Base-by-base conservation (phyloP, 2,329 filamentous ascomycete species). In the Remersonia thermophila region DNA sequence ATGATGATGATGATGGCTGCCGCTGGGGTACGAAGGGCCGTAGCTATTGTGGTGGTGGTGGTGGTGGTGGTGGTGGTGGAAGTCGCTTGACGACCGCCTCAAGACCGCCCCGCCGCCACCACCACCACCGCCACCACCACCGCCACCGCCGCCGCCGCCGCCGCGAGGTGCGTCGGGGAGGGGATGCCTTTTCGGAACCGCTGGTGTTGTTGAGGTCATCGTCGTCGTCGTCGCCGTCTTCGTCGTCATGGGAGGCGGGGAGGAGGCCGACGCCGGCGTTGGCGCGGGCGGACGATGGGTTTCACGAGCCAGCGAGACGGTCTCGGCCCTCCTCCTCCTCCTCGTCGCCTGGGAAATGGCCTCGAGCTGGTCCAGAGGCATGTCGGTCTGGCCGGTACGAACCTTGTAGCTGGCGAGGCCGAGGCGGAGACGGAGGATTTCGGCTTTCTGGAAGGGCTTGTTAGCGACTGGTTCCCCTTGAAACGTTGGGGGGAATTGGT, bases 371-470 rank as follows among this genome's bases (percentile, higher is more conserved):
- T 75, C 65, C 42, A 83, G 67, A 1, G 80, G 77, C 18, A 82
- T 66, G 39, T 71, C 61, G 36, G 75, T 69, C 56, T 87, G 82
- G 41, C 80, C 76, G 2, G 81, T 86, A 39, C 69, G 70, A 46
- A 87, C 65, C 58, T 86, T 86, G 64, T 85, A 86, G 51, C 71
- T 71, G 11, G 80, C 82, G 14, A 85, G 69, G 18, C 71, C 67
- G 12, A 87, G 70, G n/a, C 80, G 71, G 8, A 83, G 66, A 35
- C 70, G 70, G 30, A 86, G 63, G 33, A 75, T 71, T 51, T 80
- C 71, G 14, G 76, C 77, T 57, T 72, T 70, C 69, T 81, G 55
- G 4, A n/a, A 12, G 11, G 13, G 4, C 13, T 4, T 18, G 27
- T 34, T 17, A 39, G 32, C 15, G 20, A 20, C 14, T 7, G 25